Evolutionary conservation across 108 stramenopile genomes (phyloP).

Genomic region (Cyclotella atomus): DNA sequence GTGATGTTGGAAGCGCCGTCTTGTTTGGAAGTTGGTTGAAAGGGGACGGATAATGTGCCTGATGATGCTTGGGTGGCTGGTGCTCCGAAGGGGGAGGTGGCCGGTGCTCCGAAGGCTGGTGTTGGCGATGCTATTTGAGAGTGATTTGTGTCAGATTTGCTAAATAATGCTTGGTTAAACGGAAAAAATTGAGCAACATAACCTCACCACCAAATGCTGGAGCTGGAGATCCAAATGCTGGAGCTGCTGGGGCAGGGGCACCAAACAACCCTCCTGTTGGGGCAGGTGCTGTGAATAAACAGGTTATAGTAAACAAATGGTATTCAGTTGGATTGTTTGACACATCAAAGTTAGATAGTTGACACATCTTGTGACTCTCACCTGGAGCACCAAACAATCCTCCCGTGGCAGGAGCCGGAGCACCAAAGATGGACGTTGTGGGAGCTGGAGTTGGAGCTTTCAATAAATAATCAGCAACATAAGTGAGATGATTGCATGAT

Average conservation of each 20-base stretch:
- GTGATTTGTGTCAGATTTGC: not conserved
- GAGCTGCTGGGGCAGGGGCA: slow-evolving; percentile 36
- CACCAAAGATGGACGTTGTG: slow-evolving; percentile 42
- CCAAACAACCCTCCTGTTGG: slow-evolving; percentile 54
- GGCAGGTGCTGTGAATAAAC: slow-evolving; percentile 67
- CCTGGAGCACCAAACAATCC: slow-evolving; percentile 16
- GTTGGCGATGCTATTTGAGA: slow-evolving; percentile 17
- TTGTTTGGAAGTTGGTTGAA: too few relatives aligned
- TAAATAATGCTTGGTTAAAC: not conserved
- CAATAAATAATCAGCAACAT: slow-evolving; percentile 12
- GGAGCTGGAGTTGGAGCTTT: slow-evolving; percentile 56
- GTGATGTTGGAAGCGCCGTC: too few relatives aligned
- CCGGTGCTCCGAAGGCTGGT: slow-evolving; percentile 55
- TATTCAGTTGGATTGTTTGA: too few relatives aligned
- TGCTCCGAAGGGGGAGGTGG: slow-evolving; percentile 58
- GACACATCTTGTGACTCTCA: slow-evolving; percentile 1
- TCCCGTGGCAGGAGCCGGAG: slow-evolving; percentile 28
- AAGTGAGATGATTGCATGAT: not conserved
- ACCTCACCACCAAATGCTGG: slow-evolving; percentile 24
- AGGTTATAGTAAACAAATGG: too few relatives aligned
- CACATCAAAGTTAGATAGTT: too few relatives aligned
- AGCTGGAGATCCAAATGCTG: slow-evolving; percentile 48
- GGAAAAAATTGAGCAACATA: too few relatives aligned
- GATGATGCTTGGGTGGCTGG: too few relatives aligned
- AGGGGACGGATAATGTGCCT: too few relatives aligned